Base-by-base conservation (phyloP, 2,329 filamentous ascomycete species). In the Lachnellula arida region DNA sequence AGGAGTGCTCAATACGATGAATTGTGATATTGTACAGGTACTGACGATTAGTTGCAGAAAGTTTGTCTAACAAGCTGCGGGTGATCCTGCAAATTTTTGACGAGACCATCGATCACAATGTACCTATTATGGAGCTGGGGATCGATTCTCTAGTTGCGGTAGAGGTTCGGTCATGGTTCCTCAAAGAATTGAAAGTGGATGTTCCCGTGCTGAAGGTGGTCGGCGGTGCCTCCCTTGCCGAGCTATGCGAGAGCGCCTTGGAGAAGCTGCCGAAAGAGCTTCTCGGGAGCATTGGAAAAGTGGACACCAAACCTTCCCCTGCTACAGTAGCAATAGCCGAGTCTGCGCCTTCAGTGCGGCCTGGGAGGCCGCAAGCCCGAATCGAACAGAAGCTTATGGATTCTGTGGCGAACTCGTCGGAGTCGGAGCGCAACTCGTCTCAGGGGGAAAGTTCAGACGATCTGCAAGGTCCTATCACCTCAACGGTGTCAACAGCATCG, bases 201-300 rank as follows among this genome's bases (percentile, higher is more conserved):
- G 70, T 81, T 0, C 74, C 76, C 0, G 72, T 80, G 1, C 65
- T 80, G 2, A 76, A 76, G 55, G 69, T 80, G 35, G 60, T 79
- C 3, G 68, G 72, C 7, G 73, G 72, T 7, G 62, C 54, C 4
- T 65, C 60, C 12, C 48, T 64, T 28, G 28, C 32, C n/a, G 65
- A 67, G 14, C 46, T 55, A 12, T 28, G 23, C 12, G 28, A 42
- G 4, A n/a, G 37, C 14, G 53, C 39, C 4, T 53, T 42, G 15
- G 37, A 49, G 22, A 54, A 54, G 32, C 22, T 54, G 11, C 46
- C 52, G n/a, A n/a, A 32, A 28, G 44, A 55, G 28, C 40, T 50
- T 34, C 22, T 25, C 32, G 25, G 40, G 40, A 44, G 25, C 9
- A 25, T 6, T 11, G 44, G 11, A 47, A 25, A n/a, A n/a, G n/a